Conservation (phyloP, 2,329 filamentous ascomycete species). For the Fusarium kyushuense region DNA sequence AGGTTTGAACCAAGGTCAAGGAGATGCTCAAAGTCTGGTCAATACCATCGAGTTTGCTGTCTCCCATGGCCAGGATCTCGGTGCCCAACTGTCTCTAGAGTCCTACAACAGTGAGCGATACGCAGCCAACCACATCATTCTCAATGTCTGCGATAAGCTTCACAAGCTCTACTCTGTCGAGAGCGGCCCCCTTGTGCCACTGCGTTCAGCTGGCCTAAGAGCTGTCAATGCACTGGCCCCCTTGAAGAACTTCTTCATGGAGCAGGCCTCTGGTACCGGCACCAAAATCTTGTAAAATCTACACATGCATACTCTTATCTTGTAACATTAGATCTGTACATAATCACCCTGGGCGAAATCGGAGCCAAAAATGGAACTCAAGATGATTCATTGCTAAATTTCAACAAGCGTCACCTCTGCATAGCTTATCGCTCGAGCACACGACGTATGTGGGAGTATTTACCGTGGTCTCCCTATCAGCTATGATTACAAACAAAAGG, state of each 20-base stretch:
- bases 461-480: slow-evolving; percentile 54
- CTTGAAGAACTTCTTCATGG: slow-evolving; percentile 90
- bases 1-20: slow-evolving; percentile 92
- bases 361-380: slow-evolving; percentile 31
- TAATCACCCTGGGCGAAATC: slow-evolving; percentile 17
- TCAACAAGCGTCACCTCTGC: slow-evolving; percentile 43
- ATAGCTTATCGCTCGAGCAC: slow-evolving; percentile 47
- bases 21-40: slow-evolving; percentile 84
- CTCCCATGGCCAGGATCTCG: slow-evolving; percentile 87
- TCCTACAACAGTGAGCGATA: slow-evolving; percentile 85
- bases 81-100: slow-evolving; percentile 81
- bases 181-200: slow-evolving; percentile 81
- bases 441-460: slow-evolving; percentile 53
- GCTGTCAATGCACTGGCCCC: slow-evolving; percentile 80
- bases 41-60: slow-evolving; percentile 81
- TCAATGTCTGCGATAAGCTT: slow-evolving; percentile 87
- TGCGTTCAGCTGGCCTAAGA: slow-evolving; percentile 80
- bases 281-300: slow-evolving; percentile 56
- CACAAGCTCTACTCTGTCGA: slow-evolving; percentile 91
- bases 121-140: slow-evolving; percentile 80
- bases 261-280: slow-evolving; percentile 70
- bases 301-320: slow-evolving; percentile 21
- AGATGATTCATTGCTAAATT: slow-evolving; percentile 45
- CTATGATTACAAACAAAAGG: slow-evolving; percentile 58
- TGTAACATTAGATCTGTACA: slow-evolving; percentile 37